These are phyloP conservation scores for Diaporthe aspalathi DNA, from an alignment of 2,329 filamentous ascomycete species.

Conservation along the genomic window DNA sequence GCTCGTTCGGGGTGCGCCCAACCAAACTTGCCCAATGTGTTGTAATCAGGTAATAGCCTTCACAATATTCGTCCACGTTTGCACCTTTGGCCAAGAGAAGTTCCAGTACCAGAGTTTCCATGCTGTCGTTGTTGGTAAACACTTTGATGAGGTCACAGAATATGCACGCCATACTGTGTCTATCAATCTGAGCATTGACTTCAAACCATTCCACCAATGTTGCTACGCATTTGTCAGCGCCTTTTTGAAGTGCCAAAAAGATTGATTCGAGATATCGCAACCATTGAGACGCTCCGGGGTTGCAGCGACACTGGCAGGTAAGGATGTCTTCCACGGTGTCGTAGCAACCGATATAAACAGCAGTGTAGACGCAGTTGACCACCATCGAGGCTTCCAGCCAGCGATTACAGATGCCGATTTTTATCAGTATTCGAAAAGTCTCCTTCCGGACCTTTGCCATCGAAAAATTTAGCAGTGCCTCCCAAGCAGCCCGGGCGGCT, in stretches of 20 bases:
- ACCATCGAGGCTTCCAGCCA: background rate
- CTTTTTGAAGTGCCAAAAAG: background rate
- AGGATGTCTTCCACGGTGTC: background rate
- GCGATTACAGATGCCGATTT: background rate
- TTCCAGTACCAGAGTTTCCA: background rate
- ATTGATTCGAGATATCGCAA: too few relatives aligned
- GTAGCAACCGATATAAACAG: background rate
- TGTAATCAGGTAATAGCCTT: too few relatives aligned
- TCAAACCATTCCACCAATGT: background rate
- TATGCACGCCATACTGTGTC: too few relatives aligned
- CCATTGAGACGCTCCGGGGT: too few relatives aligned
- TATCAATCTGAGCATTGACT: background rate
- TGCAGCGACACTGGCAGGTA: too few relatives aligned
- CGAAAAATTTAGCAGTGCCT: background rate
- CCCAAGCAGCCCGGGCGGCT: background rate
- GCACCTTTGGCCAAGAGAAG: background rate
- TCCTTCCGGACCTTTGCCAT: background rate
- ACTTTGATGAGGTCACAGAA: background rate
- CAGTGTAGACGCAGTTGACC: background rate
- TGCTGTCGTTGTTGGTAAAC: background rate
- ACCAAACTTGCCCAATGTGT: too few relatives aligned
- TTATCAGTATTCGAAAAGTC: background rate
- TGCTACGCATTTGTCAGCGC: background rate
- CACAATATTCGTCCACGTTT: background rate
- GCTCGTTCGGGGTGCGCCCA: too few relatives aligned